These are phyloP conservation scores for Mentha longifolia DNA, from an alignment of 257 asterid species.

Conservation along the genomic window DNA sequence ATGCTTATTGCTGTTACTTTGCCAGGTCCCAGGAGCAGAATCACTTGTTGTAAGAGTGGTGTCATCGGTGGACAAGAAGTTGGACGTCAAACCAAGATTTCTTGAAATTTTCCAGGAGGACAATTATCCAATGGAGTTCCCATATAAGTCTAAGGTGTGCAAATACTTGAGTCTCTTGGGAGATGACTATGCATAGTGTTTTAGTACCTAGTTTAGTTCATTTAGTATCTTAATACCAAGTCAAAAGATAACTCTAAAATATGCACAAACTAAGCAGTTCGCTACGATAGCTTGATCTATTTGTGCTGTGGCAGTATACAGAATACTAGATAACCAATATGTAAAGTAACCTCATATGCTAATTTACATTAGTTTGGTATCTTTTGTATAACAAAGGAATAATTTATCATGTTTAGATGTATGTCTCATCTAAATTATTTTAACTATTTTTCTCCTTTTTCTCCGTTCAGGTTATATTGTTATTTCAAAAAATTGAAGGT, in stretches of 20 bases:
- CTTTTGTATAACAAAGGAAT: constrained; percentile 19
- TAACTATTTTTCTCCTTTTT: constrained; percentile 30
- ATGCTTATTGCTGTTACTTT: constrained; percentile 30
- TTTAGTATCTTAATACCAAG: constrained; percentile 3
- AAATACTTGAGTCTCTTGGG: constrained; percentile 24
- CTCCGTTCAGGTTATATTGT: constrained; percentile 73
- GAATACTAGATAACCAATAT: constrained; percentile 3
- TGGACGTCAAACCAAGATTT: constrained; percentile 91
- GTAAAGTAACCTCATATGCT: constrained; percentile 9
- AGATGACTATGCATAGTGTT: constrained; percentile 14
- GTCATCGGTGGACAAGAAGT: constrained; percentile 95
- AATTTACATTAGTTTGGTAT: constrained; percentile 11
- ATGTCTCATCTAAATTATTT: constrained; percentile 8
- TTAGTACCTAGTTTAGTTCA: constrained; percentile 20
- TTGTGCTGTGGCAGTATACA: constrained; percentile 3
- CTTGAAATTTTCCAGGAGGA: constrained; percentile 96
- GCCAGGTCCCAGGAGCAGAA: constrained; percentile 94
- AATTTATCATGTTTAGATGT: constrained; percentile 9
- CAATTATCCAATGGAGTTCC: constrained; percentile 79
- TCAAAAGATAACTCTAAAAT: constrained; percentile 12
- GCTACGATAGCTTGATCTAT: not conserved
- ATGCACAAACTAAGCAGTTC: constrained; percentile 12
- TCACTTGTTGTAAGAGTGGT: constrained; percentile 95
- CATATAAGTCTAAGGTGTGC: constrained; percentile 93
- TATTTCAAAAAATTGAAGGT: constrained; percentile 97